Evolutionary conservation across 169 alveolate genomes (phyloP), one percentile per base, ranked within the genome.

Genomic region (Babesia bovis): DNA sequence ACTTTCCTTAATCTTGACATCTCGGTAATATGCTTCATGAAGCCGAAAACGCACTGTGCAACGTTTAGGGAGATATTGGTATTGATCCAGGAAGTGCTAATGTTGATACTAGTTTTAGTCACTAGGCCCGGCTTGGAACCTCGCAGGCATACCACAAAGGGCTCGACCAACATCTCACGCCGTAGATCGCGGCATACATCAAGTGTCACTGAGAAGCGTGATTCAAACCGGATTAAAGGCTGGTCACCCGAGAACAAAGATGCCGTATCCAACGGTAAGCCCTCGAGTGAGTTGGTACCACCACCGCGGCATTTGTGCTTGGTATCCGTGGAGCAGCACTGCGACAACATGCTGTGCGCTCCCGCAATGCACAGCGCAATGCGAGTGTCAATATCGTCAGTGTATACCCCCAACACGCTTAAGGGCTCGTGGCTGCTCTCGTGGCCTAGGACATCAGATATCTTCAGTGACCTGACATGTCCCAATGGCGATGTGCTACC

Each of bases 61-160:
- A 67, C 82, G 55, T 57, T 68, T 17, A 78, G 82, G 33, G 82
- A 65, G 9, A 78, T 36, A 66, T 78, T 78, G 21, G 45, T 30
- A 56, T 78, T 78, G 12, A 78, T 78, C 87, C 87, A 78, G 26
- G 87, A 78, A 9, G 77, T 52, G 21, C 61, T 70, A n/a, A 78
- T 52, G 32, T 58, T 67, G 49, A 82, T 32, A 21, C 47, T 17
- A n/a, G 77, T 51, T 44, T 78, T 78, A 17, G 71, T 10, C 19
- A 28, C 30, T 23, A 69, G 38, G 26, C 76, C 47, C 19, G 82
- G 67, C 47, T 78, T 78, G 53, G 45, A 44, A 10, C 87, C 87
- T 13, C 63, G 38, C 55, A 78, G 25, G 26, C 68, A 19, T 25
- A 78, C 41, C 10, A 12, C 23, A 19, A 78, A 58, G 32, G 87